A percentile compares a stretch with the other conserved stretches of the same genome.
These are phyloP conservation scores for Trichoderma sp. DNA, from an alignment of 2,329 filamentous ascomycete species.

Conservation along the genomic window DNA sequence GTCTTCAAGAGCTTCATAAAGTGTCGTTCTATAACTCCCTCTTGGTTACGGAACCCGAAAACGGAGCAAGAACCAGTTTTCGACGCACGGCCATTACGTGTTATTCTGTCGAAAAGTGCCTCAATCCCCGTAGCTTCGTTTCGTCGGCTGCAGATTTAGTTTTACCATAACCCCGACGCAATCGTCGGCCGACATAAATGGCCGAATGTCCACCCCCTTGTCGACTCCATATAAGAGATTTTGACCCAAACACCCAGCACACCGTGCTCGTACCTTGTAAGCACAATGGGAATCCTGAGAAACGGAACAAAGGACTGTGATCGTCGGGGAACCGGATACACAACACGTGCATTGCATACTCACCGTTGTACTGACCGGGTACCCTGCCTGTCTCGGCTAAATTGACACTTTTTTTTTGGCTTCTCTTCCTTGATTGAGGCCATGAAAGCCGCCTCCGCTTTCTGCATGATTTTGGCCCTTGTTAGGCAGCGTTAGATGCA, in stretches of 20 bases:
- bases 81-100: not conserved
- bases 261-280: not conserved
- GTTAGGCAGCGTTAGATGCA: conserved; percentile 7
- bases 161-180: not conserved
- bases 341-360: not conserved
- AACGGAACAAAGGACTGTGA: not conserved
- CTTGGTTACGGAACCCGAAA: not conserved
- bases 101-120: not conserved
- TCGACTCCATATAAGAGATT: not conserved
- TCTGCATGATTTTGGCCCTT: conserved; percentile 3
- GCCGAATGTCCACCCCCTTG: not conserved
- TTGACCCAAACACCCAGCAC: not conserved
- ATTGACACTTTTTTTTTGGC: not conserved
- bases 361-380: not conserved
- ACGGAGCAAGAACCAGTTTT: not conserved
- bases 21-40: not conserved
- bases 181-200: not conserved
- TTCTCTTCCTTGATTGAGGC: not conserved
- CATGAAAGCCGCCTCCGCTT: conserved; percentile 6
- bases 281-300: not conserved
- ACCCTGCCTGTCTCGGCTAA: conserved; percentile 15
- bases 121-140: not conserved
- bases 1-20: not conserved
- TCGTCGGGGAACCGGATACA: conserved; percentile 11
- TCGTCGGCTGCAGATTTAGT: not conserved